phyloP scores from a whole-genome alignment of 495 filamentous ascomycete genomes.

The Penicillium salamii region DNA sequence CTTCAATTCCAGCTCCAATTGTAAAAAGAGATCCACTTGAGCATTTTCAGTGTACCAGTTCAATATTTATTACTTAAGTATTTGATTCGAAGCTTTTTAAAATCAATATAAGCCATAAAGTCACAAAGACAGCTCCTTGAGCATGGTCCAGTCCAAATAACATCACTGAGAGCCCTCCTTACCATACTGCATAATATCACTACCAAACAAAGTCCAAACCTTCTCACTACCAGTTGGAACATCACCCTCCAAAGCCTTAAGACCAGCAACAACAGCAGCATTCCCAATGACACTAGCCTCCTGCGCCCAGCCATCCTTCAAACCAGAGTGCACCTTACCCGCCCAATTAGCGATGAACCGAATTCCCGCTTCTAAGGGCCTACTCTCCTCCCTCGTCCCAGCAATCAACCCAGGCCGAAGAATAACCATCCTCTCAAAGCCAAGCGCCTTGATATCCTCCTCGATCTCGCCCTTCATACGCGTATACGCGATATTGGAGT shows the following conservation, averaged over 20 bases:
- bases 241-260: constrained; percentile 48
- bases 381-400: constrained; percentile 60
- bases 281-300: constrained; percentile 71
- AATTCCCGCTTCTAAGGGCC: constrained; percentile 47
- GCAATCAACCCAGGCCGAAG: constrained; percentile 72
- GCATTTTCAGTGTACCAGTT: too few relatives aligned
- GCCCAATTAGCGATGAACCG: constrained; percentile 46
- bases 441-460: constrained; percentile 65
- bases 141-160: neutral
- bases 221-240: constrained; percentile 43
- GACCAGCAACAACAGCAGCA: constrained; percentile 59
- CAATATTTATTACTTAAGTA: too few relatives aligned
- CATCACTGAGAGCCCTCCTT: constrained; percentile 19
- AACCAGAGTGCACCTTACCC: constrained; percentile 50
- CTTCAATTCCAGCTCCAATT: too few relatives aligned
- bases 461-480: constrained; percentile 83
- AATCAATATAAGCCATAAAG: too few relatives aligned
- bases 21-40: too few relatives aligned
- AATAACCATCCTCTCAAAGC: constrained; percentile 72
- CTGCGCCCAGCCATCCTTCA: constrained; percentile 69
- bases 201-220: constrained; percentile 38
- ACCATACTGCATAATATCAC: constrained; percentile 36
- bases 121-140: neutral
- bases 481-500: constrained; percentile 52
- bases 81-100: too few relatives aligned